A percentile compares a stretch with the other conserved stretches of the same genome.
These are phyloP conservation scores for Osmanthus fragrans DNA, from an alignment of 257 asterid species.

Conservation along the genomic window DNA sequence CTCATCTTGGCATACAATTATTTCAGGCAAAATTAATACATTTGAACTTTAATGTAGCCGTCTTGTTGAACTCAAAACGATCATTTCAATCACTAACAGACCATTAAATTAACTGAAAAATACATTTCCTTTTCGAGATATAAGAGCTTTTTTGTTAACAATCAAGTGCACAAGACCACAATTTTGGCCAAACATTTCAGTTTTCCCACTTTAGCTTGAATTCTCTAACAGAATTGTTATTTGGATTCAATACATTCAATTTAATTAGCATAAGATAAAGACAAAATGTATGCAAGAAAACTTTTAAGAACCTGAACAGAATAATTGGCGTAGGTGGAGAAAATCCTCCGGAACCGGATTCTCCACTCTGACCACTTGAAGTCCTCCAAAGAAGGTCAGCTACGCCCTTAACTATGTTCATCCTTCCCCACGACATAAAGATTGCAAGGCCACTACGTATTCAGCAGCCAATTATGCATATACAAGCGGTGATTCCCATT, in stretches of 20 bases:
- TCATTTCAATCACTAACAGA: conserved; percentile 15
- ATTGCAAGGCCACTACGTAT: conserved; percentile 38
- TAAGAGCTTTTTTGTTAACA: not conserved
- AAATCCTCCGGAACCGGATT: conserved; percentile 54
- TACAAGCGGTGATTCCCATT: conserved; percentile 28
- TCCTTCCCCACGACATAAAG: conserved; percentile 43
- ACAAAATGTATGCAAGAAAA: not conserved
- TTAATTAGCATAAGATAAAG: not conserved
- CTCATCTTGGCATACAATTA: conserved; percentile 14
- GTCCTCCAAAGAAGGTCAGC: conserved; percentile 90
- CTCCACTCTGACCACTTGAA: conserved; percentile 70
- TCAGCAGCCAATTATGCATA: conserved; percentile 35
- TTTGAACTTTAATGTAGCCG: not conserved
- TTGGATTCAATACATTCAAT: not conserved
- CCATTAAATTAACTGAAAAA: conserved; percentile 13
- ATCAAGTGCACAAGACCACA: not conserved
- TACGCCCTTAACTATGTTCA: conserved; percentile 94
- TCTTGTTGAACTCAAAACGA: not conserved
- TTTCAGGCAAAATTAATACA: not conserved
- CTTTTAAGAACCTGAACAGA: conserved; percentile 56
- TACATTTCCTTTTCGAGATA: not conserved
- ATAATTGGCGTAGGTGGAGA: conserved; percentile 62
- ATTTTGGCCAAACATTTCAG: conserved; percentile 6
- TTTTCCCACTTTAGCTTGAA: conserved; percentile 7
- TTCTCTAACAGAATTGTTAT: conserved; percentile 7